Base-by-base conservation (phyloP, 2,329 filamentous ascomycete species). In the Colletotrichum neosansevieriae region DNA sequence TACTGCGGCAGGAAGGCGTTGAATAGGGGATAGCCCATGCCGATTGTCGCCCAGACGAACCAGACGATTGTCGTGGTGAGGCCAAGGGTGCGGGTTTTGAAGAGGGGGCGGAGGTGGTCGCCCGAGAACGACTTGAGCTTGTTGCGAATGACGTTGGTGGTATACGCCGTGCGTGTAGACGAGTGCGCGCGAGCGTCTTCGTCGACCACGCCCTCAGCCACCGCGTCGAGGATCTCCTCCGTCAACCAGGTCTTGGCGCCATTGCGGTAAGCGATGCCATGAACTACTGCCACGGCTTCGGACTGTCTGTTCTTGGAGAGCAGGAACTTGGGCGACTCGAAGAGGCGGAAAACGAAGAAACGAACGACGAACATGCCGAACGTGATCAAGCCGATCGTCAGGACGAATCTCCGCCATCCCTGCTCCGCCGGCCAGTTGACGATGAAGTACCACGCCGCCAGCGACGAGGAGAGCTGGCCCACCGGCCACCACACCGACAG, bases 1-100 rank as follows among this genome's bases (percentile, higher is more conserved):
- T 96, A 96, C 73, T 96, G 92, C 0, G 94, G 94, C n/a, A 97
- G 85, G 80, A 97, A 97, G 59, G 92, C 91, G 78, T 96, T 96
- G 86, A 95, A 97, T 2, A 97, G 86, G 1, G 93, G 93, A 75
- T 95, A 97, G 3, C 90, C 93, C 88, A 97, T 92, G 68, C 93
- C 93, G 72, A 97, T 94, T 13, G 88, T 90, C 0, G 90, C 85
- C 93, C 93, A 97, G 76, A 89, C 90, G 78, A 94, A 92, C 92
- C 92, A 94, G 54, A 95, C 82, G 21, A 89, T 79, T 3, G 71
- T 74, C 1, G 87, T 89, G 44, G 86, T 83, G 59, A 82, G 72
- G 58, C 81, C 86, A 7, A 88, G 81, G 62, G 83, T 85, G 72
- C 81, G 85, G 63, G 75, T 85, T 68, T 80, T 80, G 78, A 91